A percentile compares a stretch with the other conserved stretches of the same genome.
Evolutionary conservation across 306 rosid species (phyloP).

Genomic region (Quercus rubra): DNA sequence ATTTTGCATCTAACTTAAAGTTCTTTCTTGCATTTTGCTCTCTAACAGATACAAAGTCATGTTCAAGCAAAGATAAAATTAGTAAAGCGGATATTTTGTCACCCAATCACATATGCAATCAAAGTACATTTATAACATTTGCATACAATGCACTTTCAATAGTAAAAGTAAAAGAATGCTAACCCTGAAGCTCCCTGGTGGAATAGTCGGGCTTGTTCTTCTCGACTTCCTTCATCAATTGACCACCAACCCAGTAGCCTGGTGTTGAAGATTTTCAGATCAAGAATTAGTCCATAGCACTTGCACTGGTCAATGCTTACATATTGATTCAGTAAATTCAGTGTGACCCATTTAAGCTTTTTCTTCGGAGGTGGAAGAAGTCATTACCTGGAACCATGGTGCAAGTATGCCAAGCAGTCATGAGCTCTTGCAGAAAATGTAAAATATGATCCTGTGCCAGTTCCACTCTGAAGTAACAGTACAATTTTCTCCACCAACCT

Average conservation of each 20-base stretch:
- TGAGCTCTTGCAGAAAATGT: constrained; percentile 69
- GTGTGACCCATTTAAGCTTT: constrained; percentile 4
- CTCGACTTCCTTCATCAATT: constrained; percentile 95
- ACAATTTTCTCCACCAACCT: constrained; percentile 79
- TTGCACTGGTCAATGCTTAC: background rate
- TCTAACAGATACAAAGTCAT: no score
- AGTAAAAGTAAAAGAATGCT: constrained; percentile 24
- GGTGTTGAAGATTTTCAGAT: constrained; percentile 28
- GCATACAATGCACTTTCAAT: background rate
- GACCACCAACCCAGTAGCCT: constrained; percentile 99
- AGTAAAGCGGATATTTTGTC: background rate
- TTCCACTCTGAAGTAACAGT: constrained; percentile 59
- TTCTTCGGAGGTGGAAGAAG: constrained; percentile 1
- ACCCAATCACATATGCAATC: background rate
- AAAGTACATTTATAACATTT: constrained; percentile 7
- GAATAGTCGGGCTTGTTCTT: constrained; percentile 82
- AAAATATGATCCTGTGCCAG: constrained; percentile 66
- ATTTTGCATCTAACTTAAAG: background rate
- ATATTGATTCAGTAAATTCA: constrained; percentile 19
- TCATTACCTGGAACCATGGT: constrained; percentile 91
- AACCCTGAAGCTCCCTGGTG: constrained; percentile 88
- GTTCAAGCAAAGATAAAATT: background rate
- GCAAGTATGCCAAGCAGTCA: constrained; percentile 89
- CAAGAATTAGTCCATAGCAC: constrained; percentile 14
- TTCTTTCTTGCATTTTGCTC: background rate